These are phyloP conservation scores for Luzula sylvatica DNA, from an alignment of 176 grass and related monocot genomes.

Conservation along the genomic window DNA sequence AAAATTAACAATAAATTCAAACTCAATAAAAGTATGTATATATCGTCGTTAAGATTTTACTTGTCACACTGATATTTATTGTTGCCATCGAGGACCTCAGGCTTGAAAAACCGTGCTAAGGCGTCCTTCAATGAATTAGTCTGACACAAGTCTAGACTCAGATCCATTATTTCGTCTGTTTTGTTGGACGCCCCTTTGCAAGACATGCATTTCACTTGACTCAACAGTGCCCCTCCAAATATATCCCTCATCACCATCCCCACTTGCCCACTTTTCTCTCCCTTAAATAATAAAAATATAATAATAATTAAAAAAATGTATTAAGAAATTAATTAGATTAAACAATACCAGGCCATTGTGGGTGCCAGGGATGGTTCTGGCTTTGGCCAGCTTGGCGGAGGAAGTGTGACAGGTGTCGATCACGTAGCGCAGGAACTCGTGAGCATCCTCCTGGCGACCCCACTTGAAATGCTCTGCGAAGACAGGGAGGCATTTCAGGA, in stretches of 20 bases:
- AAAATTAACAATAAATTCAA: slow-evolving; percentile 1
- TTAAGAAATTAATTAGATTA: too few relatives aligned
- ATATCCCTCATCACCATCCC: slow-evolving; percentile 71
- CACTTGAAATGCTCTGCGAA: slow-evolving; percentile 69
- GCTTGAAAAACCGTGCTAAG: slow-evolving; percentile 60
- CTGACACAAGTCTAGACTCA: slow-evolving; percentile 75
- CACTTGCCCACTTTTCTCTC: slow-evolving; percentile 9
- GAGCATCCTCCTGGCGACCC: slow-evolving; percentile 86
- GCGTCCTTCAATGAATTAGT: slow-evolving; percentile 73
- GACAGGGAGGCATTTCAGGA: slow-evolving; percentile 48
- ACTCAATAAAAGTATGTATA: slow-evolving; percentile 1
- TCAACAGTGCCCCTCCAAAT: slow-evolving; percentile 73
- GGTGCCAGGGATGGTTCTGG: slow-evolving; percentile 12
- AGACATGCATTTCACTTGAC: slow-evolving; percentile 86
- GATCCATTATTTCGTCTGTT: slow-evolving; percentile 93
- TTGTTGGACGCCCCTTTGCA: slow-evolving; percentile 98
- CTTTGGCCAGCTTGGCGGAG: slow-evolving; percentile 41
- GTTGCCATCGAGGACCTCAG: slow-evolving; percentile 81
- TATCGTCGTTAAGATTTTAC: slow-evolving; percentile 26
- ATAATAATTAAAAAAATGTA: too few relatives aligned
- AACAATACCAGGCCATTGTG: slow-evolving; percentile 15
- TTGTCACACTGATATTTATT: slow-evolving; percentile 89
- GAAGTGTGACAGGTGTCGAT: slow-evolving; percentile 77
- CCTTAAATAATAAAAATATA: background rate
- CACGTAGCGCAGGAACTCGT: slow-evolving; percentile 77